Percentiles rank a stretch among this genome's conserved stretches.
Evolutionary conservation across 805 yeast species (phyloP).

Genomic region (Torulaspora gathmanii): DNA sequence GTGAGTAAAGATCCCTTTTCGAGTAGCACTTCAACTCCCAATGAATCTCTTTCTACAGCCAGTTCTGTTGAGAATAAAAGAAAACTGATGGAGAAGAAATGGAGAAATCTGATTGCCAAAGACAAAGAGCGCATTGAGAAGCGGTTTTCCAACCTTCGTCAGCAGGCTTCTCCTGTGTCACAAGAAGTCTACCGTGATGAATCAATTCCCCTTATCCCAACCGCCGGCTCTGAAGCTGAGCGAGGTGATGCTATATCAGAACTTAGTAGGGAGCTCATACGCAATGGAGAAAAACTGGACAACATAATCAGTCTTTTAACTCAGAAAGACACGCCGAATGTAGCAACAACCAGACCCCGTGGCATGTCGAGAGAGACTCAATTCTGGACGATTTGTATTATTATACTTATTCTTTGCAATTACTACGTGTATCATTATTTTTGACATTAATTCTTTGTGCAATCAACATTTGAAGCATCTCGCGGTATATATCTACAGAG

Average conservation of each 20-base stretch:
- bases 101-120: slow-evolving; percentile 15
- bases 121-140: slow-evolving; percentile 17
- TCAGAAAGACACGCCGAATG: background rate
- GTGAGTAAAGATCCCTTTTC: slow-evolving; percentile 7
- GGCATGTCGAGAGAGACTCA: slow-evolving; percentile 9
- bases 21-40: background rate
- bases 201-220: slow-evolving; percentile 1
- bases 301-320: slow-evolving; percentile 22
- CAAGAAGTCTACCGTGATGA: background rate
- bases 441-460: slow-evolving; percentile 10
- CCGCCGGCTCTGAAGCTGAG: background rate
- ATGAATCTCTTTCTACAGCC: background rate
- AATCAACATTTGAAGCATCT: background rate
- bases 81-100: slow-evolving; percentile 16
- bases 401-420: slow-evolving; percentile 28
- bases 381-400: slow-evolving; percentile 32
- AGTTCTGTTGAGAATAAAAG: slow-evolving; percentile 11
- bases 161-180: slow-evolving; percentile 1
- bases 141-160: slow-evolving; percentile 16
- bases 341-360: background rate
- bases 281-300: slow-evolving; percentile 28
- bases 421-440: slow-evolving; percentile 28
- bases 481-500: slow-evolving; percentile 4
- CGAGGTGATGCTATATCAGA: slow-evolving; percentile 1
- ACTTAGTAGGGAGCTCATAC: slow-evolving; percentile 19